phyloP scores from a whole-genome alignment of 257 asterid genomes.

The Penstemon eatonii region DNA sequence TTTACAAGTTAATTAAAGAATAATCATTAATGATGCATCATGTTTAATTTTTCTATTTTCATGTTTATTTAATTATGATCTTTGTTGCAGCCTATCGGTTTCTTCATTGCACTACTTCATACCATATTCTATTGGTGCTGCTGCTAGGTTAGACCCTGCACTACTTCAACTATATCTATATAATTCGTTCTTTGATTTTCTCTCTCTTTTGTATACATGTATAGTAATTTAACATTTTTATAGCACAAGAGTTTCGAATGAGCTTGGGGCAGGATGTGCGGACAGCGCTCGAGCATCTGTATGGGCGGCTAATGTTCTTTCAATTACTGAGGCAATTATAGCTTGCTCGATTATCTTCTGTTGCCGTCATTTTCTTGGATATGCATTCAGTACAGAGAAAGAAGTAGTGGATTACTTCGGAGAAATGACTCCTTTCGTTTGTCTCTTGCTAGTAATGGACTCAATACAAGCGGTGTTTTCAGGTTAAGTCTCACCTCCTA shows the following conservation, averaged over 20 bases:
- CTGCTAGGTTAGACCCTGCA: constrained; percentile 47
- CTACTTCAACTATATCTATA: neutral
- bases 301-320: constrained; percentile 42
- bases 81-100: constrained; percentile 47
- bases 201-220: neutral
- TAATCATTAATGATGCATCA: neutral
- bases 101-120: constrained; percentile 51
- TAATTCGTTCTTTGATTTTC: neutral
- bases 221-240: neutral
- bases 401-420: constrained; percentile 44
- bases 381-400: constrained; percentile 46
- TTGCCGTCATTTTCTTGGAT: constrained; percentile 44
- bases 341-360: constrained; percentile 40
- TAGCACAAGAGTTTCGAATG: constrained; percentile 63
- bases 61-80: neutral
- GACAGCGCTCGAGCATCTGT: constrained; percentile 45
- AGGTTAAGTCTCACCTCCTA: constrained; percentile 32
- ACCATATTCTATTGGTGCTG: constrained; percentile 65
- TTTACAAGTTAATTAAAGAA: neutral
- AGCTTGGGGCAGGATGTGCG: constrained; percentile 54
- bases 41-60: neutral
- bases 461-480: constrained; percentile 51
- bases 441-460: constrained; percentile 48
- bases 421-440: constrained; percentile 39
- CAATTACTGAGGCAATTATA: constrained; percentile 42